Evolutionary conservation across 1,284 basidiomycete species (phyloP).

Genomic region (Phenoliferia sp.): DNA sequence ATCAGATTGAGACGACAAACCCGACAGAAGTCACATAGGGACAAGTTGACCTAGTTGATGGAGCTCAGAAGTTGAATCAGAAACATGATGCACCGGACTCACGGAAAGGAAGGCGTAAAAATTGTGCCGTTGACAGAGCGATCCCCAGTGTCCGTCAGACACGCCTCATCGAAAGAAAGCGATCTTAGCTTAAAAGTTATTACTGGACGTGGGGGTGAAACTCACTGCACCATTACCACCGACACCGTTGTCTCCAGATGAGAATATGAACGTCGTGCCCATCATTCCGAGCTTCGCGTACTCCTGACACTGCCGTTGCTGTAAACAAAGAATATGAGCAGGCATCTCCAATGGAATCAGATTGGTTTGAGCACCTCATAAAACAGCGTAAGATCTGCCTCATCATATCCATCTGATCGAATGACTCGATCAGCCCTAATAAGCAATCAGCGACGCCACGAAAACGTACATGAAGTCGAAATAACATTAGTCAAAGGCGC

Average conservation of each 20-base stretch:
- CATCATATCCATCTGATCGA: neutral
- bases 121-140: conserved; percentile 35
- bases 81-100: neutral
- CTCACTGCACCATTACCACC: conserved; percentile 49
- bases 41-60: conserved; percentile 44
- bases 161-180: neutral
- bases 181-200: neutral
- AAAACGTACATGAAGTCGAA: conserved; percentile 49
- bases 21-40: conserved; percentile 58
- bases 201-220: conserved; percentile 46
- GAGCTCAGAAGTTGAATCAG: neutral
- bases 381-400: neutral
- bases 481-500: conserved; percentile 52
- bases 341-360: neutral
- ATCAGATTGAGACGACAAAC: conserved; percentile 52
- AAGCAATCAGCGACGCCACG: neutral
- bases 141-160: neutral
- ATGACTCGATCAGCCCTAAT: neutral
- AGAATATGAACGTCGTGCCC: conserved; percentile 52
- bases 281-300: conserved; percentile 51
- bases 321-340: neutral
- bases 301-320: conserved; percentile 55
- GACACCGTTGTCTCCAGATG: conserved; percentile 54
- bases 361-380: neutral
- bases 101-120: conserved; percentile 55